Conservation (phyloP, 805 yeast genomes). For the Saturnispora diversa region DNA sequence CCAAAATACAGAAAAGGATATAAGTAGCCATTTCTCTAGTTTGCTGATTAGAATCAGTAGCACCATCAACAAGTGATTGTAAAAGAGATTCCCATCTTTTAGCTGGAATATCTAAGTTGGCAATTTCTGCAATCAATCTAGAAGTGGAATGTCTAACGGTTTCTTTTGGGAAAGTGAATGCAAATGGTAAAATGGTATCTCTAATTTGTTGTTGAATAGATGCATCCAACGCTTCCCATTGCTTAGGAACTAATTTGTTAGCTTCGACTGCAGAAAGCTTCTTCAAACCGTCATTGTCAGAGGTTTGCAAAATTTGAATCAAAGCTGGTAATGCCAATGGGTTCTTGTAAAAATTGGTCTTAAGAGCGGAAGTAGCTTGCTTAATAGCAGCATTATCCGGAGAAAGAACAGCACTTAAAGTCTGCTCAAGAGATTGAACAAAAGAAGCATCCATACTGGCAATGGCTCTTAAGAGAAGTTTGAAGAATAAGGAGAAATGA, state of each 20-base stretch:
- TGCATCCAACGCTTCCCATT: slow-evolving; percentile 56
- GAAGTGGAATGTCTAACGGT: slow-evolving; percentile 83
- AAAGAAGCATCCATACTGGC: slow-evolving; percentile 59
- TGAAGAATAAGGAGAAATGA: slow-evolving; percentile 1
- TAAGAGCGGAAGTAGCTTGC: slow-evolving; percentile 68
- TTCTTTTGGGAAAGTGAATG: slow-evolving; percentile 54
- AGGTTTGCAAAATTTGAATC: slow-evolving; percentile 69
- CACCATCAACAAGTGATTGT: slow-evolving; percentile 60
- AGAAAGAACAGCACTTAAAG: slow-evolving; percentile 66
- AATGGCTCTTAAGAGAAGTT: background rate
- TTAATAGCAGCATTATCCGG: slow-evolving; percentile 81
- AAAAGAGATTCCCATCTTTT: slow-evolving; percentile 72
- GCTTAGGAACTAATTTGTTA: slow-evolving; percentile 65
- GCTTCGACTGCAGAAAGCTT: slow-evolving; percentile 97
- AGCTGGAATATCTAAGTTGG: slow-evolving; percentile 57
- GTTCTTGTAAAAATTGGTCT: slow-evolving; percentile 64
- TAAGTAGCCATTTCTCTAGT: slow-evolving; percentile 78
- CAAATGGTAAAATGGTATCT: slow-evolving; percentile 55
- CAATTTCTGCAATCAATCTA: slow-evolving; percentile 82
- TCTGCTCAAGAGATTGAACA: slow-evolving; percentile 63
- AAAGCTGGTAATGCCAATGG: slow-evolving; percentile 72
- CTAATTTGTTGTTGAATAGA: slow-evolving; percentile 53
- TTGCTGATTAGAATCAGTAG: slow-evolving; percentile 40
- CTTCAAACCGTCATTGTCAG: slow-evolving; percentile 61
- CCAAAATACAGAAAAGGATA: slow-evolving; percentile 70